Evolutionary conservation across 805 yeast species (phyloP), one percentile per base, ranked within the genome.

Genomic region (Sugiyamaella valdiviana): DNA sequence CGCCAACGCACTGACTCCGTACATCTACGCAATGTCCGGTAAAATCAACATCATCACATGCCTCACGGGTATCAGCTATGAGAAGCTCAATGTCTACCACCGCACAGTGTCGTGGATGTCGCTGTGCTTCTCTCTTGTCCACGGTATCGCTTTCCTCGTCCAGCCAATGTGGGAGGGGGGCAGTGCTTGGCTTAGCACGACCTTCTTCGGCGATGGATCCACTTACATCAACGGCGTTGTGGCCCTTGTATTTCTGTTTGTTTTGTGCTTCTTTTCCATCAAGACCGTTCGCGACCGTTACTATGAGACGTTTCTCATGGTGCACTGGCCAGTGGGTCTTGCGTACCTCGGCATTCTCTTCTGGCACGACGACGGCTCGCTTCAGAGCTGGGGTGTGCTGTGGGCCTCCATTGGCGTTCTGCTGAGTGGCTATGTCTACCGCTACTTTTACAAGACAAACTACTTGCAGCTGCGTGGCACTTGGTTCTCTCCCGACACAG

Each of bases 271-370:
- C 35, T 51, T 48, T 20, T 50, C 54, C 15, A 37, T 53, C 29
- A 37, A 45, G 22, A 21, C 32, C 16, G 36, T 55, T 17, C 48
- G 58, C 10, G 39, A 48, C 20, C 17, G 45, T 14, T 53, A 20
- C 38, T 55, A 55, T 36, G 58, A 55, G 45, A 21, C 47, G 15
- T 55, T 55, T 39, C 39, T 55, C 15, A 39, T 26, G 20, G 39
- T 53, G n/a, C 58, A 55, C 45, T 55, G 58, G 58, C 56, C 56
- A 2, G 51, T 46, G 6, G 56, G 46, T 3, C 38, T 55, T 9
- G 52, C 50, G 6, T 55, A 51, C 39, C 36, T 50, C 29, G 58
- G 53, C 5, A 39, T 53, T n/a, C 29, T 55, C 38, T 48, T 44
- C 32, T 55, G 54, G 53, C 58, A 55, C 42, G 46, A 43, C 26